phyloP scores from a whole-genome alignment of 2,329 filamentous ascomycete species.

The Colletotrichum theobromicola region DNA sequence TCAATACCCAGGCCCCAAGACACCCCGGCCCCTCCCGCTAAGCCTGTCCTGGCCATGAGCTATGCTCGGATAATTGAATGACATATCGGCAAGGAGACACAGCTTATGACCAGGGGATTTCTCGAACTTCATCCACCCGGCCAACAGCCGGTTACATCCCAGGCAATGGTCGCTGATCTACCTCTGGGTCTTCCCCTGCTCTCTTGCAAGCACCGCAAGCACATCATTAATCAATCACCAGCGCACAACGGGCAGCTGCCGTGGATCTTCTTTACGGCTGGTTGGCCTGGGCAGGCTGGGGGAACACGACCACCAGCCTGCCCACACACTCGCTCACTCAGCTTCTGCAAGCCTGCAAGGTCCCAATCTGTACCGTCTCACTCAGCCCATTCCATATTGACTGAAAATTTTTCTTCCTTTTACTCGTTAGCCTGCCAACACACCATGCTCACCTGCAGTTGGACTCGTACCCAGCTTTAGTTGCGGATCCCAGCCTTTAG shows the following conservation, averaged over 20 bases:
- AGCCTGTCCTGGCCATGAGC: neutral
- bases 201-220: neutral
- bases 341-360: conserved; percentile 17
- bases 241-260: neutral
- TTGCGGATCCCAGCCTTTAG: conserved; percentile 3
- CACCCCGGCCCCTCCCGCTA: neutral
- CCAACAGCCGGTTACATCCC: neutral
- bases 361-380: conserved; percentile 5
- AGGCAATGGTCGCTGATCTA: neutral
- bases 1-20: neutral
- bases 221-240: conserved; percentile 17
- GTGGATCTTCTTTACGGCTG: neutral
- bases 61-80: conserved; percentile 6
- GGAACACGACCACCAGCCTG: neutral
- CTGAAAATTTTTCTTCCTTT: neutral
- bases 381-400: conserved; percentile 13
- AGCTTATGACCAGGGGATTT: neutral
- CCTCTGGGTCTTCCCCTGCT: neutral
- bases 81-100: neutral
- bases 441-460: neutral
- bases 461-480: neutral
- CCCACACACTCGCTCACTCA: neutral
- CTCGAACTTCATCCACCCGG: neutral
- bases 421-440: conserved; percentile 15
- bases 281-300: neutral